Evolutionary conservation across 768 basidiomycete genomes (phyloP), one percentile per base, ranked within the genome.

Genomic region (Rhizopogon rudus): DNA sequence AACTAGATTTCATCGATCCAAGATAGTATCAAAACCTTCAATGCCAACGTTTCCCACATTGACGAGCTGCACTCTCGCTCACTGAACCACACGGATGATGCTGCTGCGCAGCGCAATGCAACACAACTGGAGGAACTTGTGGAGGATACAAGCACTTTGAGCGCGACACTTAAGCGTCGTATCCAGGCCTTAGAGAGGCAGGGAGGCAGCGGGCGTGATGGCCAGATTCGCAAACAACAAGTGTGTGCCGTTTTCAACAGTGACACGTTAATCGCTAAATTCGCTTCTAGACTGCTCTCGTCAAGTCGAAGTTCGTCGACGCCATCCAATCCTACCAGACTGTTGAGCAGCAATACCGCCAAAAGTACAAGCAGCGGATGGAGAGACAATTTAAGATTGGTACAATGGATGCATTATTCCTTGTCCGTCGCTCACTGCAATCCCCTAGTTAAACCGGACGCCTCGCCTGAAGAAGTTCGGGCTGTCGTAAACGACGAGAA

Each of bases 361-460:
- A 79, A 57, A 86, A 82, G 69, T 87, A 89, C 71, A 91, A 86
- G 72, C 84, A 90, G 67, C 76, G 90, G 25, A 82, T 93, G 73
- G 89, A 90, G 66, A 78, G 91, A 56, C 90, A 97, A 71, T 88
- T 89, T 72, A 91, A 83, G 66, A 96, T 95, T 57, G 89, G 89
- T 87, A 43, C 12, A 81, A 22, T 16, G 46, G 44, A 41, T 33
- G 28, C 16, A 10, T 51, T 16, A 59, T 52, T 25, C 6, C 10
- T 39, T 49, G 14, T 49, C 29, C 14, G 28, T 58, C 6, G 40
- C 44, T 39, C 35, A 33, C 43, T 13, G 25, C 51, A 0, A 46
- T 1, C 40, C 3, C 37, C 16, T 57, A 91, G 93, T 94, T 54
- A 97, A 97, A 74, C 94, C 93, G 46, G 86, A 95, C 70, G 95